Evolutionary conservation across 2,329 filamentous ascomycete genomes (phyloP), one percentile per base, ranked within the genome.

Genomic region (Aspergillus floridensis): DNA sequence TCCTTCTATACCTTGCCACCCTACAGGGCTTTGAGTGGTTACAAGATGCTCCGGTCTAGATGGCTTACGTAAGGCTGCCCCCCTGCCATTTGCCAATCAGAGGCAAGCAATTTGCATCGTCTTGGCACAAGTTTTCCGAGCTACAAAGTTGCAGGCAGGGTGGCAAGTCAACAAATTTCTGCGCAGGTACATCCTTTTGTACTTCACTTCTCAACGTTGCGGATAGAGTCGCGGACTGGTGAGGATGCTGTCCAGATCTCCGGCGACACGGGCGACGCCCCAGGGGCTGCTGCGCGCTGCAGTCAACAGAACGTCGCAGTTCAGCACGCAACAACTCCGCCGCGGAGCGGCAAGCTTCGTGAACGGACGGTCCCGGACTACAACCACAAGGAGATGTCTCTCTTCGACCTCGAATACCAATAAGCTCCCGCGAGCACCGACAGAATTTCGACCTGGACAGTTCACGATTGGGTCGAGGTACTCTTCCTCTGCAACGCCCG

Each of bases 181-280:
- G 47, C 59, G 58, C 50, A 56, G 49, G 46, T 22, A 44, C 46
- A 57, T 26, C 52, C 53, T 50, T 52, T 32, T 55, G 53, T 58
- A 50, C 53, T 14, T 61, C 50, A 24, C 49, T 61, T 64, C 31
- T 14, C 50, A 29, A 10, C 7, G 26, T 29, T 29, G 26, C 26
- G 26, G 26, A 29, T 1, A 10, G 29, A 49, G 35, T 51, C 46
- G 50, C 57, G 62, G 64, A 58, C 60, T 54, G 57, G 29, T 58
- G 53, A 73, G 41, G 49, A 78, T 78, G 76, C 61, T 77, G 51
- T 71, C 74, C 56, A 66, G 67, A 63, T 66, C 67, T 61, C 68
- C 71, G 49, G 65, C 71, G 49, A 66, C 68, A 41, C 71, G 67
- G 53, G 67, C 66, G 35, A 70, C 65, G 60, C 67, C 70, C 35